Percentiles rank a stretch among this genome's conserved stretches.
Evolutionary conservation across 768 basidiomycete species (phyloP).

Genomic region (Auricularia auricula-judae): DNA sequence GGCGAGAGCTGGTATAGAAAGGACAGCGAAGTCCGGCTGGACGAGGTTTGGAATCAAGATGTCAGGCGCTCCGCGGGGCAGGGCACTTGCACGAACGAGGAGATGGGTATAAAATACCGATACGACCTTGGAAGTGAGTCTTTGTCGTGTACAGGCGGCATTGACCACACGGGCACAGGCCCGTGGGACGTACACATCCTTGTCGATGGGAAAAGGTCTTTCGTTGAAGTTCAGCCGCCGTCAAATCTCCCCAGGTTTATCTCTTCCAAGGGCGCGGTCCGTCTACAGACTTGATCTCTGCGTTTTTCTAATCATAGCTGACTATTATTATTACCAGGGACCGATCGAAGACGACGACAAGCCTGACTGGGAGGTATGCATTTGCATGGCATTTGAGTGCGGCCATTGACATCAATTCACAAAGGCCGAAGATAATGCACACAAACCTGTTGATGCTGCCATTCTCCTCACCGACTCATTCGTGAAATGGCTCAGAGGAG

Average conservation of each 20-base stretch:
- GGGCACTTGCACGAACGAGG: slow-evolving; percentile 15
- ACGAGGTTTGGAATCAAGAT: slow-evolving; percentile 17
- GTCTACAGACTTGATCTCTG: background rate
- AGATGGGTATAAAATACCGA: slow-evolving; percentile 16
- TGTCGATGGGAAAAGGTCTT: background rate
- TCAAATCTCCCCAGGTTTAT: background rate
- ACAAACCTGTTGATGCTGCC: slow-evolving; percentile 13
- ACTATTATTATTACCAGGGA: background rate
- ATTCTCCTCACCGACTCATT: slow-evolving; percentile 16
- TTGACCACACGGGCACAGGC: background rate
- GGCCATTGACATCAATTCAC: background rate
- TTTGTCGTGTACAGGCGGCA: background rate
- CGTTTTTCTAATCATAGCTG: background rate
- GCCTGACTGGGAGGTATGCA: background rate
- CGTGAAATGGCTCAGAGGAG: slow-evolving; percentile 15
- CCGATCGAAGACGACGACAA: background rate
- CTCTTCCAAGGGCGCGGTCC: background rate
- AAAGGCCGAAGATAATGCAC: slow-evolving; percentile 9
- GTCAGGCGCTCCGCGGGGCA: slow-evolving; percentile 14
- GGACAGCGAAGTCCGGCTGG: slow-evolving; percentile 14
- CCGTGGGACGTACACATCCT: slow-evolving; percentile 17
- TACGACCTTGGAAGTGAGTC: slow-evolving; percentile 11
- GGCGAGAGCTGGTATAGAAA: slow-evolving; percentile 2
- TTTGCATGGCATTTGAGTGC: background rate
- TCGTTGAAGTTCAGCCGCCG: background rate